These are phyloP conservation scores for Micromonas pusilla DNA, from an alignment of 139 green algal genomes.

Conservation along the genomic window DNA sequence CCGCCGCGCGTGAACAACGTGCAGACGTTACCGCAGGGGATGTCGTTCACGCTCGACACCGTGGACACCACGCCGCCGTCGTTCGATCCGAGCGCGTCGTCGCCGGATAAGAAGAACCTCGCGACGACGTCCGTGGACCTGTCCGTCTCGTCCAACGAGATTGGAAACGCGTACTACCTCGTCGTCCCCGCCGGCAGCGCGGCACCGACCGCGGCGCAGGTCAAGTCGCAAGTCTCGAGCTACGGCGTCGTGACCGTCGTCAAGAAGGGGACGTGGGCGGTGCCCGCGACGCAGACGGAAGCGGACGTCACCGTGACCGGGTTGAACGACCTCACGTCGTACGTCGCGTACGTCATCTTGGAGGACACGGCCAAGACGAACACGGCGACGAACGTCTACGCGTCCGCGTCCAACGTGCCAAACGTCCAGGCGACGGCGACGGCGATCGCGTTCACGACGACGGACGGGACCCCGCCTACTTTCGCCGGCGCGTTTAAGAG, in stretches of 20 bases:
- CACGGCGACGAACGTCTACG: background rate
- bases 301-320: background rate
- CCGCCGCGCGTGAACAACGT: background rate
- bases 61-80: no score
- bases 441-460: background rate
- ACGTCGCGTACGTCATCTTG: slow-evolving; percentile 7
- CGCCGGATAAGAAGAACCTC: background rate
- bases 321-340: background rate
- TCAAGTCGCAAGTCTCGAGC: background rate
- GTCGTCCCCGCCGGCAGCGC: background rate
- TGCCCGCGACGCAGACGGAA: background rate
- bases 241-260: slow-evolving; percentile 4
- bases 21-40: background rate
- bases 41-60: background rate
- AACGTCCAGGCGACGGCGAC: background rate
- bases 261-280: background rate
- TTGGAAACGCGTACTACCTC: slow-evolving; percentile 6
- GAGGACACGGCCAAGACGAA: background rate
- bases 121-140: background rate
- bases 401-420: background rate
- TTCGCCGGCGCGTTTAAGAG: background rate
- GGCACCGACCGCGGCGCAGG: background rate
- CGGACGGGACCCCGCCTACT: background rate
- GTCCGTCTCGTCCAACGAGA: background rate
- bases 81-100: no score